These are phyloP conservation scores for Aureobasidium uvarum DNA, from an alignment of 2,329 filamentous ascomycete species.

Conservation along the genomic window DNA sequence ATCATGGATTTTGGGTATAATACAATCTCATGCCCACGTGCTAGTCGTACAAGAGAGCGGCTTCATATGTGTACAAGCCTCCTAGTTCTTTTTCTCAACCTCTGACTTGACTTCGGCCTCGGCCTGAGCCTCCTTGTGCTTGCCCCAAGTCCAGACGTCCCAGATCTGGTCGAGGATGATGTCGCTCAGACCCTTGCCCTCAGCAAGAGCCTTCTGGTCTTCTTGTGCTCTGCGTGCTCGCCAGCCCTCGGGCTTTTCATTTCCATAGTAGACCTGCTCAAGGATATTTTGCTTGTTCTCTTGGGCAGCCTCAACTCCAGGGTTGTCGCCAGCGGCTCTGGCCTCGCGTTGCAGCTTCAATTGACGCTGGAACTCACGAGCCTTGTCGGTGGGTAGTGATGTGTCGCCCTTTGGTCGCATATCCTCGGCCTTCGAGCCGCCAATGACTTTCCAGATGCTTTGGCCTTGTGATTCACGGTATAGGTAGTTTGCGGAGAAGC, in stretches of 20 bases:
- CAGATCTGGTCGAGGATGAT: conserved; percentile 43
- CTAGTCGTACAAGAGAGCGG: conserved; percentile 3
- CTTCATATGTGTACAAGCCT: not conserved
- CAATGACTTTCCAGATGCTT: conserved; percentile 39
- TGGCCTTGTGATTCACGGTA: conserved; percentile 43
- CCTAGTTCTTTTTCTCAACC: conserved; percentile 15
- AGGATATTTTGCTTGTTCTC: conserved; percentile 32
- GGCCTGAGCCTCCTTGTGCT: conserved; percentile 29
- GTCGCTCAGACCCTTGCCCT: conserved; percentile 41
- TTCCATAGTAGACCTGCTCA: conserved; percentile 42
- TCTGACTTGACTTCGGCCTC: conserved; percentile 29
- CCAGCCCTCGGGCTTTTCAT: conserved; percentile 46
- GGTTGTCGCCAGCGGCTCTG: conserved; percentile 40
- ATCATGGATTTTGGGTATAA: not conserved
- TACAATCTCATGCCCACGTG: not conserved
- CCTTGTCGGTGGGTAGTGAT: conserved; percentile 41
- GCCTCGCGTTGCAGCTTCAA: conserved; percentile 44
- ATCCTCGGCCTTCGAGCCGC: conserved; percentile 29
- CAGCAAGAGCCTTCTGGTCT: conserved; percentile 45
- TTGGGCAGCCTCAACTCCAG: conserved; percentile 30
- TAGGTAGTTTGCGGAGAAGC: conserved; percentile 53
- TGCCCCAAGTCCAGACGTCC: conserved; percentile 31
- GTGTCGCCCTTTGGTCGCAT: conserved; percentile 25
- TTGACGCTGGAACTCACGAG: conserved; percentile 37
- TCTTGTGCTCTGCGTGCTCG: conserved; percentile 45